Percentiles rank a stretch among this genome's conserved stretches.
These are phyloP conservation scores for Diaporthe caulivora DNA, from an alignment of 2,329 filamentous ascomycete species.

Conservation along the genomic window DNA sequence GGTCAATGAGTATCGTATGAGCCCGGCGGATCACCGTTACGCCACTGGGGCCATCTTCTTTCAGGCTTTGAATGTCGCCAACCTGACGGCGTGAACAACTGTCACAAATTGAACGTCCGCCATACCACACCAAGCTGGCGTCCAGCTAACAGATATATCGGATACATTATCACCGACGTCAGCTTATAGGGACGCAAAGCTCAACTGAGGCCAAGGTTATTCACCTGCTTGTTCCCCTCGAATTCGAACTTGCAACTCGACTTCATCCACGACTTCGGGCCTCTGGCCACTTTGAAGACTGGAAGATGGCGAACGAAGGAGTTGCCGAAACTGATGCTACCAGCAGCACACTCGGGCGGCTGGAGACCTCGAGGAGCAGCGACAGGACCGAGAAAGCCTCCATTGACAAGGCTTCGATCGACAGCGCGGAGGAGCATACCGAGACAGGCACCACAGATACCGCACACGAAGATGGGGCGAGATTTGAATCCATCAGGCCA, in stretches of 20 bases:
- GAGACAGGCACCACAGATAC: conserved; percentile 29
- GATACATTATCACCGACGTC: neutral
- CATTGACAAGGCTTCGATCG: conserved; percentile 28
- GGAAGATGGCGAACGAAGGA: conserved; percentile 39
- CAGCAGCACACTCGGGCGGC: conserved; percentile 1
- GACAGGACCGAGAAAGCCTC: conserved; percentile 39
- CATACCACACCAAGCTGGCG: neutral
- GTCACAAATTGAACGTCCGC: neutral
- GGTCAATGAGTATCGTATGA: neutral
- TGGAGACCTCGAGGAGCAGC: neutral
- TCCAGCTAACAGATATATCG: neutral
- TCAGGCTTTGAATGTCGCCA: neutral
- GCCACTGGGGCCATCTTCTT: neutral
- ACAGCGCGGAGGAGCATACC: conserved; percentile 26
- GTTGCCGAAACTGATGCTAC: neutral
- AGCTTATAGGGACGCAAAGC: neutral
- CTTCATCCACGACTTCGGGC: neutral
- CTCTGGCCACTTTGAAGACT: neutral
- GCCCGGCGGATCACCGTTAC: conserved; percentile 6
- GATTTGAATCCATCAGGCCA: conserved; percentile 46
- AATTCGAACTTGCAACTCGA: neutral
- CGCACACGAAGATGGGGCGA: conserved; percentile 30
- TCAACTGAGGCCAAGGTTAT: neutral
- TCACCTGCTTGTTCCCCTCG: neutral
- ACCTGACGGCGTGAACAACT: neutral